Percentiles rank a stretch among this genome's conserved stretches.
These are phyloP conservation scores for Achaetomiella virescens DNA, from an alignment of 495 filamentous ascomycete species.

Conservation along the genomic window DNA sequence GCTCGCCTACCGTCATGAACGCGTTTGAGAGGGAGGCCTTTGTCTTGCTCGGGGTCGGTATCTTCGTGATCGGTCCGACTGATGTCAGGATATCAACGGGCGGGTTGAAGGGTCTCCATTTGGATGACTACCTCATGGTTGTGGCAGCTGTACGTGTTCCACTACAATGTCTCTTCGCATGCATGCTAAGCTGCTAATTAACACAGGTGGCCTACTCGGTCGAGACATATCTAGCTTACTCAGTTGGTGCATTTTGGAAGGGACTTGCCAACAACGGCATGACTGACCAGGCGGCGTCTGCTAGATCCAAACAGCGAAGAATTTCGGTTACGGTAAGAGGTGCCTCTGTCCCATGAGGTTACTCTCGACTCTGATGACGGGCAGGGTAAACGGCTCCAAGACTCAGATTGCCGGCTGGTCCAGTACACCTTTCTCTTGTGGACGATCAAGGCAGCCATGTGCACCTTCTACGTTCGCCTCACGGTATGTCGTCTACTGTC, in stretches of 20 bases:
- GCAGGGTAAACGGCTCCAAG: slow-evolving; percentile 52
- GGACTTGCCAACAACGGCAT: slow-evolving; percentile 57
- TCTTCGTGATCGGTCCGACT: slow-evolving; percentile 47
- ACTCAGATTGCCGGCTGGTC: slow-evolving; percentile 56
- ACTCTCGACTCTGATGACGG: not conserved
- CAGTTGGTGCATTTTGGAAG: slow-evolving; percentile 34
- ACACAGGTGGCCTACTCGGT: slow-evolving; percentile 32
- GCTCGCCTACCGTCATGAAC: slow-evolving; percentile 20
- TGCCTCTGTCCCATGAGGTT: not conserved
- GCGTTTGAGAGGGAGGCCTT: slow-evolving; percentile 49
- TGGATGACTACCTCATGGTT: slow-evolving; percentile 58
- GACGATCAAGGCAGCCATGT: slow-evolving; percentile 54
- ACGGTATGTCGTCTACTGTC: slow-evolving; percentile 34
- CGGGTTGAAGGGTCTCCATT: slow-evolving; percentile 44
- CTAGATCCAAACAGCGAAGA: slow-evolving; percentile 44
- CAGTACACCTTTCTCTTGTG: slow-evolving; percentile 51
- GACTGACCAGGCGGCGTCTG: slow-evolving; percentile 43
- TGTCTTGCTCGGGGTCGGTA: slow-evolving; percentile 43
- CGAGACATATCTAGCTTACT: slow-evolving; percentile 30
- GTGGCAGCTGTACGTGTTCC: slow-evolving; percentile 45
- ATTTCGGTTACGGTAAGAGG: slow-evolving; percentile 34
- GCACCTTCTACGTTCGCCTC: slow-evolving; percentile 54
- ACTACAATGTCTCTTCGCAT: no score
- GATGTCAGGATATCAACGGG: slow-evolving; percentile 45
- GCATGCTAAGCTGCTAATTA: not conserved